Conservation (phyloP, 805 yeast genomes). For the Nakazawaea ambrosiae region DNA sequence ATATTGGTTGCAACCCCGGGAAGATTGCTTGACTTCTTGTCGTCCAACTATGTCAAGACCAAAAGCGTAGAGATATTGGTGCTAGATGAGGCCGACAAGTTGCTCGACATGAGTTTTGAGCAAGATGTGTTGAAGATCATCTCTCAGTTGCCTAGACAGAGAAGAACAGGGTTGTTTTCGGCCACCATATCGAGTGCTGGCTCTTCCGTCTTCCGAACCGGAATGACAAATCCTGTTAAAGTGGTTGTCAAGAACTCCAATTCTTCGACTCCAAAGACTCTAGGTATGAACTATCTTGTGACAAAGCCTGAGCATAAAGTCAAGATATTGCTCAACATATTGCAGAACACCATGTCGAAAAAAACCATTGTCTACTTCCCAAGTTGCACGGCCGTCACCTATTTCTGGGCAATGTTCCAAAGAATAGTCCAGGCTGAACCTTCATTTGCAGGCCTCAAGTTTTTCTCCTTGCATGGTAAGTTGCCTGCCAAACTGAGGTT, state of each 20-base stretch:
- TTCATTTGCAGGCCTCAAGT: constrained; percentile 23
- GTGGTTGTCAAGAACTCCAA: constrained; percentile 60
- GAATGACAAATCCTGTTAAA: constrained; percentile 89
- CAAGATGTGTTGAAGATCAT: constrained; percentile 64
- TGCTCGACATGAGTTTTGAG: constrained; percentile 72
- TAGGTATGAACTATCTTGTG: constrained; percentile 54
- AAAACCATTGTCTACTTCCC: constrained; percentile 91
- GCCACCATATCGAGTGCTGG: constrained; percentile 90
- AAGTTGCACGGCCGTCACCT: constrained; percentile 78
- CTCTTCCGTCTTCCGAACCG: constrained; percentile 70
- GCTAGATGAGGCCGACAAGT: constrained; percentile 89
- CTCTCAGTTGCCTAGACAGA: constrained; percentile 73
- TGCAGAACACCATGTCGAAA: constrained; percentile 49
- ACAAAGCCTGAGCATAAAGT: constrained; percentile 57
- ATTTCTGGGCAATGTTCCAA: constrained; percentile 56
- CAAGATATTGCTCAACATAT: constrained; percentile 45
- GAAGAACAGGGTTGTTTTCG: constrained; percentile 89
- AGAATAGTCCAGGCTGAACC: constrained; percentile 24
- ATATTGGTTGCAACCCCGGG: constrained; percentile 92
- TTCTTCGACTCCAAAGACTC: constrained; percentile 49
- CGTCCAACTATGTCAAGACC: constrained; percentile 51
- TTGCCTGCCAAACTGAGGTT: constrained; percentile 73
- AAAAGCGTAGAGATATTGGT: constrained; percentile 65
- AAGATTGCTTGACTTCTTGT: constrained; percentile 66
- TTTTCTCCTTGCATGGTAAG: constrained; percentile 87